Evolutionary conservation across 2,329 filamentous ascomycete genomes (phyloP).

Genomic region (Aureobasidium sp.): DNA sequence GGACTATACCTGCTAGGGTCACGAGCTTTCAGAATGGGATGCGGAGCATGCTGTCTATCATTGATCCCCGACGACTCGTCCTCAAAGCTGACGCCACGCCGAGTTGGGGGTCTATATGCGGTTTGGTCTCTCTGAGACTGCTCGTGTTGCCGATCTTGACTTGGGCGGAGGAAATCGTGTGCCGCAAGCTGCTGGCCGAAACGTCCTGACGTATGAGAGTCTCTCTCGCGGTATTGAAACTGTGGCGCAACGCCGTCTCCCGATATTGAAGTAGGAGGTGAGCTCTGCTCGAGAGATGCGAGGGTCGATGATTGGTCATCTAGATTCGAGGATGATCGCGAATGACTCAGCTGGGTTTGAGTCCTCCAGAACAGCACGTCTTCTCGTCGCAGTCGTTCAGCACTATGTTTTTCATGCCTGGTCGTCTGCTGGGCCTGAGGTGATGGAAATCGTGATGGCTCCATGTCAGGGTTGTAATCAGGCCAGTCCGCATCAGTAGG

Average conservation of each 20-base stretch:
- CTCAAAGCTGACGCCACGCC: neutral
- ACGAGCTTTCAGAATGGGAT: too few species aligned
- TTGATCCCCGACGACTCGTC: neutral
- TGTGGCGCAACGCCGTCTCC: neutral
- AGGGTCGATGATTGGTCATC: constrained; percentile 1
- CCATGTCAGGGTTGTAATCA: neutral
- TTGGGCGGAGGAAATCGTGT: neutral
- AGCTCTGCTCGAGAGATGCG: neutral
- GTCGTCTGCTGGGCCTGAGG: neutral
- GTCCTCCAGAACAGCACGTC: constrained; percentile 5
- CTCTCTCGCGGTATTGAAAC: neutral
- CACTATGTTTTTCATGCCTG: neutral
- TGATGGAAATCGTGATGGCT: neutral
- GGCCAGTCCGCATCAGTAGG: neutral
- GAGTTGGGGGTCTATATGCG: neutral
- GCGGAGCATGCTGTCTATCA: neutral
- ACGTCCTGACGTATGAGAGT: neutral
- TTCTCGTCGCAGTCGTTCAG: neutral
- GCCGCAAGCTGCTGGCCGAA: neutral
- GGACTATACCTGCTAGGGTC: neutral
- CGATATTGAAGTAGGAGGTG: neutral
- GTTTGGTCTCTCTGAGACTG: neutral
- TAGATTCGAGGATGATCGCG: neutral
- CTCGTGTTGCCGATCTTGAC: neutral
- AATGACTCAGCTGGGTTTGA: neutral